These are phyloP conservation scores for Pseudogymnoascus sp. DNA, from an alignment of 2,329 filamentous ascomycete species.

Conservation along the genomic window DNA sequence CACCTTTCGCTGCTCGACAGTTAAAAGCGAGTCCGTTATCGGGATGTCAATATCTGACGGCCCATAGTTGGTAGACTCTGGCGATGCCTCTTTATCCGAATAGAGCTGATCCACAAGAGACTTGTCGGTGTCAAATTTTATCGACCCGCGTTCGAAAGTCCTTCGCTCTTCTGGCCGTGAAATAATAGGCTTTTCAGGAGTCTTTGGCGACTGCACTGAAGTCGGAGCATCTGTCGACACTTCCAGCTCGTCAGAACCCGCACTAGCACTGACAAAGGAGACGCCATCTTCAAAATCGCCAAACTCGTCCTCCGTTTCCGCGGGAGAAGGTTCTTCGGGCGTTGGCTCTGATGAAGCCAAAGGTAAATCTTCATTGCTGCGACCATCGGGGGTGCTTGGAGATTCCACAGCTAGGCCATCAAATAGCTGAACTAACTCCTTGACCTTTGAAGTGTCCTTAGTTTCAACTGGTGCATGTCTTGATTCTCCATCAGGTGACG, in stretches of 20 bases:
- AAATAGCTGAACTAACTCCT: conserved; percentile 23
- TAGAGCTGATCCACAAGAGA: conserved; percentile 23
- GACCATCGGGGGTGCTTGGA: conserved; percentile 6
- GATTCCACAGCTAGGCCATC: conserved; percentile 19
- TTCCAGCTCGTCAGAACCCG: conserved; percentile 13
- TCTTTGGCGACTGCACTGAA: not conserved
- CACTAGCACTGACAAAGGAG: conserved; percentile 16
- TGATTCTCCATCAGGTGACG: conserved; percentile 26
- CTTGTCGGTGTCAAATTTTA: conserved; percentile 21
- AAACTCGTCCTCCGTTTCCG: conserved; percentile 27
- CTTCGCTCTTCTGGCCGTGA: not conserved
- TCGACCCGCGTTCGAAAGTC: conserved; percentile 14
- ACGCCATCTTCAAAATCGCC: conserved; percentile 30
- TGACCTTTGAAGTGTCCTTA: conserved; percentile 19
- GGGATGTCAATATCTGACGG: conserved; percentile 20
- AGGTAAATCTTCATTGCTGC: not conserved
- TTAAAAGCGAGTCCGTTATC: conserved; percentile 40
- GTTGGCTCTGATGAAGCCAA: not conserved
- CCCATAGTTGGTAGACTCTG: conserved; percentile 6
- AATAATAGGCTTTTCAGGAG: not conserved
- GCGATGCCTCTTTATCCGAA: conserved; percentile 13
- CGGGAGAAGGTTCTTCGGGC: not conserved
- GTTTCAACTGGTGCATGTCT: conserved; percentile 14
- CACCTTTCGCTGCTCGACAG: conserved; percentile 49
- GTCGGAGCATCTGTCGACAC: not conserved